Evolutionary conservation across 2,329 filamentous ascomycete species (phyloP), one percentile per base, ranked within the genome.

Genomic region (Epichloe brachyelytri): DNA sequence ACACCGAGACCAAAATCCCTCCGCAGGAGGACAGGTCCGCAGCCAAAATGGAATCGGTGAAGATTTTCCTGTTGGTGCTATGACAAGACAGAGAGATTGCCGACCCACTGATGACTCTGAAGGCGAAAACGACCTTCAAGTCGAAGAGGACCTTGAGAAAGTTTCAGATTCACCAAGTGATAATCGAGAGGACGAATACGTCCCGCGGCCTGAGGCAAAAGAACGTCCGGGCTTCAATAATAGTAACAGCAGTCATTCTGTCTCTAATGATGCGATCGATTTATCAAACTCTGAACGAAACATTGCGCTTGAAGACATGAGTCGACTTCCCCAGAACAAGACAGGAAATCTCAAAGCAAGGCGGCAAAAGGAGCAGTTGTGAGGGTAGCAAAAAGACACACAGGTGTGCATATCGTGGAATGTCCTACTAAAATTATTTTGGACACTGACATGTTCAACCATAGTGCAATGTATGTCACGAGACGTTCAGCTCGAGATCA

Each of bases 401-500:
- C 43, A 53, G 53, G 53, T 56, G 46, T 43, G 39, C 34, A 26
- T 10, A 30, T 22, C 34, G 2, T 14, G 30, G 20, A n/a, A n/a
- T 30, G 14, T 14, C 11, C 41, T 4, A 44, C 22, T 33, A 12
- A 30, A 44, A 5, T 44, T 12, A n/a, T n/a, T 17, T 14, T 45
- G 10, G 7, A 15, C n/a, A 45, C 26, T 19, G 8, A 30, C 41
- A 15, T 4, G n/a, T 33, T 22, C 17, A 45, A 48, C 48, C 71
- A 65, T 65, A 74, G 51, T 78, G 76, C 57, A 60, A 65, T 26
- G 64, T 70, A 15, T 80, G 77, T 57, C 62, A 66, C 3, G 66
- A 68, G 52, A 55, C 53, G 1, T 80, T 78, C 51, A 56, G 78
- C 0, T 88, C 84, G 1, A 83, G 81, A 57, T 85, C 79, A 5